Evolutionary conservation across 768 basidiomycete species (phyloP), one percentile per base, ranked within the genome.

Genomic region (Lactarius hengduanensis): DNA sequence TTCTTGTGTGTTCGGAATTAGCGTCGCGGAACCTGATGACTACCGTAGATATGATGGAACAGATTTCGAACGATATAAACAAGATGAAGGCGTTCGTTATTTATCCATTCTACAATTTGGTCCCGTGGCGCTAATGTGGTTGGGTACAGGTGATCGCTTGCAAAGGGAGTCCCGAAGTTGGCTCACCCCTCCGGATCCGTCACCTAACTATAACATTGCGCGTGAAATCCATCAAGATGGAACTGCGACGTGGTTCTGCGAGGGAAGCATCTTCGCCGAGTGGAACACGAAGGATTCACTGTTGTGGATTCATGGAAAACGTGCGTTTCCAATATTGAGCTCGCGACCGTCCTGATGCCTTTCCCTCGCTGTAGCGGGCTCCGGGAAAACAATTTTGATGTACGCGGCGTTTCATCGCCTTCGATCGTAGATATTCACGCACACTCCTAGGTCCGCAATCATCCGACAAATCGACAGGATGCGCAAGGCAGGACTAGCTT

Each of bases 171-270:
- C 54, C 7, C 53, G 22, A n/a, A 13, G 20, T 8, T 65, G 64
- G 64, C 59, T 65, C 22, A 30, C 53, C 15, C 59, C 64, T 4
- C 64, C 64, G 15, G 59, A 65, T 15, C 64, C 64, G 3, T 65
- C 28, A 16, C n/a, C 10, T 8, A 32, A 56, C 16, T 34, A 56
- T 28, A 65, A 45, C 50, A 54, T 11, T 18, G 59, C 53, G 0
- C 22, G n/a, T 11, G 32, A 45, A 16, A 40, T 18, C 18, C 64
- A 55, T 7, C 59, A 55, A n/a, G 41, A 20, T 8, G 59, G 38
- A 53, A 59, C 58, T 0, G 20, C 58, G 4, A 54, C 28, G 5
- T 64, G 64, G 64, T 54, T 40, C 28, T 54, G 54, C 32, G 3
- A 53, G 30, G 38, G 36, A 9, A 30, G 36, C n/a, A 4, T n/a